These are phyloP conservation scores for Nitzschia sp. DNA, from an alignment of 108 stramenopile genomes.

Conservation along the genomic window DNA sequence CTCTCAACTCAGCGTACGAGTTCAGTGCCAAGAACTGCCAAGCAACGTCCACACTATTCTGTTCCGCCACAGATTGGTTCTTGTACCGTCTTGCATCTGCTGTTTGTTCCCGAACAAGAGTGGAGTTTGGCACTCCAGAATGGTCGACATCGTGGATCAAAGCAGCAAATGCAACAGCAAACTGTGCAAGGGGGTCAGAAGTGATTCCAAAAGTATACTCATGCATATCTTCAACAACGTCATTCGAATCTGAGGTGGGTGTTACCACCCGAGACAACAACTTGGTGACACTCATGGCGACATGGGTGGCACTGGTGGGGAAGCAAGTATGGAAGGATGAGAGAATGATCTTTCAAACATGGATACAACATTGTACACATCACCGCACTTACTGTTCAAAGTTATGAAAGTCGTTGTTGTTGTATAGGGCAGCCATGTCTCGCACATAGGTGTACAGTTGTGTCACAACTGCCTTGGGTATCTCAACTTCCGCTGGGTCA, in stretches of 20 bases:
- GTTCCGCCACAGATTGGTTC: constrained; percentile 6
- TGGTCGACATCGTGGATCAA: constrained; percentile 12
- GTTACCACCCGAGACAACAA: constrained; percentile 6
- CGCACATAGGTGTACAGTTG: background rate
- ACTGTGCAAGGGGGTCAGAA: constrained; percentile 3
- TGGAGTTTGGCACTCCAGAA: constrained; percentile 1
- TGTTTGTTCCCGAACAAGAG: background rate
- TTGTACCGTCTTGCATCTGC: background rate
- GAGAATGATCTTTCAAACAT: background rate
- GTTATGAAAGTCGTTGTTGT: background rate
- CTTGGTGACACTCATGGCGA: constrained; percentile 12
- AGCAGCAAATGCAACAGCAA: background rate
- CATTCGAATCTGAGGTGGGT: background rate
- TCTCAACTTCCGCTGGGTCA: background rate
- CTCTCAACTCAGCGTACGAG: background rate
- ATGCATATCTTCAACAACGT: background rate
- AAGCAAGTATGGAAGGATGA: background rate
- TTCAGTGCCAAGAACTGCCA: background rate
- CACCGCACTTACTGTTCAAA: background rate
- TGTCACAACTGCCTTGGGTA: background rate
- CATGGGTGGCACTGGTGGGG: constrained; percentile 3
- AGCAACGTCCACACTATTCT: constrained; percentile 1
- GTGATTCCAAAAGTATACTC: constrained; percentile 10
- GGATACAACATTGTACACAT: background rate
- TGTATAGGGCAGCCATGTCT: background rate